Percentiles rank a stretch among this genome's conserved stretches.
Evolutionary conservation across 1,139 yeast species (phyloP).

Genomic region (Candida gigantensis): DNA sequence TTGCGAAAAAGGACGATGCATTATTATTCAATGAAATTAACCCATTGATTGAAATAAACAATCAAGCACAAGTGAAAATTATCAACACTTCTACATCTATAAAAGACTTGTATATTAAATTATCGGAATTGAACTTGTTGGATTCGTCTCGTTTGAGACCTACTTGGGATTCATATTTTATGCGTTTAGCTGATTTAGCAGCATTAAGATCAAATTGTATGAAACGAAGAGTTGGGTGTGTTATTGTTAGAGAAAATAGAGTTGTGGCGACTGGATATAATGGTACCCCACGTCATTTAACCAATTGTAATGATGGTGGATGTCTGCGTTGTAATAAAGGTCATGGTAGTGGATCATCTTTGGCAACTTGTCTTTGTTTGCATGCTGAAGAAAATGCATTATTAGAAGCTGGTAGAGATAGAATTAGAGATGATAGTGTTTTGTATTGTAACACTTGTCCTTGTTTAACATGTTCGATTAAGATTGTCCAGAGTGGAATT

Average conservation of each 20-base stretch:
- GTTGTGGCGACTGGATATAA: conserved; percentile 96
- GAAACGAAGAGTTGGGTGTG: conserved; percentile 97
- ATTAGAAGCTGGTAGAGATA: conserved; percentile 88
- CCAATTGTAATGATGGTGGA: conserved; percentile 94
- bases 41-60: conserved; percentile 51
- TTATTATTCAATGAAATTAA: conserved; percentile 37
- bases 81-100: conserved; percentile 57
- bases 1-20: conserved; percentile 48
- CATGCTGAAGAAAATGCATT: conserved; percentile 98
- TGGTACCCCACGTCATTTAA: conserved; percentile 89
- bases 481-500: conserved; percentile 91
- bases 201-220: conserved; percentile 92
- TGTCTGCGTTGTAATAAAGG: conserved; percentile 80
- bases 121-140: conserved; percentile 54
- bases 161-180: conserved; percentile 93
- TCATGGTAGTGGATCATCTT: conserved; percentile 59
- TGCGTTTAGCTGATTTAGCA: conserved; percentile 90
- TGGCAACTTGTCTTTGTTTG: conserved; percentile 84
- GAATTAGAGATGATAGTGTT: conserved; percentile 60
- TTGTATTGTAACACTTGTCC: conserved; percentile 97
- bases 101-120: conserved; percentile 49
- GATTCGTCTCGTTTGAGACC: conserved; percentile 77
- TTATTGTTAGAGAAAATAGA: conserved; percentile 79
- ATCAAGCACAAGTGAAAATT: conserved; percentile 60
- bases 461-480: conserved; percentile 91